A percentile compares a stretch with the other conserved stretches of the same genome.
These are phyloP conservation scores for Paraleonurus japonicus DNA, from an alignment of 257 asterid genomes.

Conservation along the genomic window DNA sequence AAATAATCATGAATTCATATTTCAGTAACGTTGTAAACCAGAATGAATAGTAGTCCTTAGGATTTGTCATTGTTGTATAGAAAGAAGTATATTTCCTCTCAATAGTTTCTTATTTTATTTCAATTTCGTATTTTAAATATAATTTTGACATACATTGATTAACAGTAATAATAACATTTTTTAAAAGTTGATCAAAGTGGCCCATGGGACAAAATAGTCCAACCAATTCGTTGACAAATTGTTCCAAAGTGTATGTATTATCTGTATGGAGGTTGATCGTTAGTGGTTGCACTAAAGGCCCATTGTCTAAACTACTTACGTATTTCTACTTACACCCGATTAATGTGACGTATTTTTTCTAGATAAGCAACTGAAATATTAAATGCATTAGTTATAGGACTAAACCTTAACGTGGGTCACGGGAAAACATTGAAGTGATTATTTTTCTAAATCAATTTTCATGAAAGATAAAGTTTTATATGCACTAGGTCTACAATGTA, in stretches of 20 bases:
- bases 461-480: too few relatives aligned
- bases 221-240: slow-evolving; percentile 24
- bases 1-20: too few relatives aligned
- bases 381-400: slow-evolving; percentile 21
- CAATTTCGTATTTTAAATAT: too few relatives aligned
- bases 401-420: slow-evolving; percentile 23
- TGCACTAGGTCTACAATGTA: too few relatives aligned
- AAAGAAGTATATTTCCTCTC: not conserved
- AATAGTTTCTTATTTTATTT: too few relatives aligned
- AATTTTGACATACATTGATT: not conserved
- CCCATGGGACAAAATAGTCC: not conserved
- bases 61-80: too few relatives aligned
- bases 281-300: slow-evolving; percentile 37
- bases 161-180: too few relatives aligned
- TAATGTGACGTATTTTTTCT: slow-evolving; percentile 17
- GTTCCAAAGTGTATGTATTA: not conserved
- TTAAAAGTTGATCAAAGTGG: not conserved
- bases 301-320: slow-evolving; percentile 12
- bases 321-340: slow-evolving; percentile 29
- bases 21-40: too few relatives aligned
- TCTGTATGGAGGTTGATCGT: slow-evolving; percentile 31
- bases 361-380: slow-evolving; percentile 6
- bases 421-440: not conserved
- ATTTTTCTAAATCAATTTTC: slow-evolving; percentile 13
- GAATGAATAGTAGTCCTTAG: too few relatives aligned